These are phyloP conservation scores for Trichoderma lentiforme DNA, from an alignment of 2,329 filamentous ascomycete genomes.

Conservation along the genomic window DNA sequence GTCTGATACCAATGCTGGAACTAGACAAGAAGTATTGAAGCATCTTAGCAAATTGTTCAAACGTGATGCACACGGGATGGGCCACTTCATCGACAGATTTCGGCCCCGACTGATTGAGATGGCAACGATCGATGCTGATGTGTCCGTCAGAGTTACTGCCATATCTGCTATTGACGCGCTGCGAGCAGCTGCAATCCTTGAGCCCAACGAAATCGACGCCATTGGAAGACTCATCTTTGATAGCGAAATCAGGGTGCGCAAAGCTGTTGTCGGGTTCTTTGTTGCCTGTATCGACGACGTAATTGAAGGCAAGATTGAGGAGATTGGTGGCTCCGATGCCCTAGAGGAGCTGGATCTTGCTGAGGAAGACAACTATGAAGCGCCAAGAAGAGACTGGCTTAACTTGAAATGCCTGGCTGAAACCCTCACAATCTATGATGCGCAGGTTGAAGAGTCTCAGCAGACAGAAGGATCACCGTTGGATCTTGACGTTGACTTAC, in stretches of 20 bases:
- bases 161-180: constrained; percentile 80
- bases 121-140: constrained; percentile 79
- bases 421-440: constrained; percentile 76
- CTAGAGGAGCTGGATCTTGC: constrained; percentile 72
- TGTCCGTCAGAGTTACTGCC: constrained; percentile 72
- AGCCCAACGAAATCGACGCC: constrained; percentile 85
- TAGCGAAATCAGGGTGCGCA: constrained; percentile 76
- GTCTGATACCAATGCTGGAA: constrained; percentile 72
- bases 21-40: constrained; percentile 80
- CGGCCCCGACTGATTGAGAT: constrained; percentile 86
- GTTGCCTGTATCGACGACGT: constrained; percentile 80
- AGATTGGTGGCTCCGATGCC: constrained; percentile 74
- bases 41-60: constrained; percentile 79
- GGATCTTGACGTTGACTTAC: constrained; percentile 50
- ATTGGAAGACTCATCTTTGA: constrained; percentile 89
- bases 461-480: constrained; percentile 40
- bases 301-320: constrained; percentile 75
- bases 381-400: constrained; percentile 79
- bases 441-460: constrained; percentile 59
- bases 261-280: constrained; percentile 87
- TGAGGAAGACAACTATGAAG: constrained; percentile 72
- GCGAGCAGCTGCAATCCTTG: constrained; percentile 78
- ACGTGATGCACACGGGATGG: constrained; percentile 76
- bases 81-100: constrained; percentile 92
- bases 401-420: constrained; percentile 88